Base-by-base conservation (phyloP, 495 filamentous ascomycete species). In the Penicillium longicatenatum region DNA sequence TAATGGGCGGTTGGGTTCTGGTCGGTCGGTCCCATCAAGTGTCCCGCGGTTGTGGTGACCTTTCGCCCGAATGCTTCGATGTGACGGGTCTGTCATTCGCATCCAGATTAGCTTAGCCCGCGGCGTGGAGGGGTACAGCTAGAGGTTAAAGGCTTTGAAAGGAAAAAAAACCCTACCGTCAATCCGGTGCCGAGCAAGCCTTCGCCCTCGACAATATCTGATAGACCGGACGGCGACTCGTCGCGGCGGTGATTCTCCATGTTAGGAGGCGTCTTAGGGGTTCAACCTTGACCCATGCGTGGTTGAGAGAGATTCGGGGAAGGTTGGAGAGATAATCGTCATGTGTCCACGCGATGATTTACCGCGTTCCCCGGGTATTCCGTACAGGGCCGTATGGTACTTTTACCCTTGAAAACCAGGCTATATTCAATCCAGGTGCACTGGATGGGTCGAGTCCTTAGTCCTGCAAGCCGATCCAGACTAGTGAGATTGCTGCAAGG, bases 31-130 rank as follows among this genome's bases (percentile, higher is more conserved):
- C 84, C 87, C 52, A 96, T 92, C 60, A 99, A 79, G 68, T 95
- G 92, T 68, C 86, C 89, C 41, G 94, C 95, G 17, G 94, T 98
- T 21, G 90, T 91, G 24, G 93, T 93, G 55, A 99, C 92, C 76
- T 96, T 99, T 64, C 92, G 85, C 51, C 91, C 85, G 74, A 99
- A 97, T 37, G 92, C 91, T 75, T 97, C 92, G 59, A 99, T 76
- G 61, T 93, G 89, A 66, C 91, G 86, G 44, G 91, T 84, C 93
- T 98, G 69, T 61, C 60, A 26, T 43, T 24, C 30, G 49, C 8
- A 52, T 55, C 14, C 22, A 33, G 35, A 19, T 42, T 20, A 58
- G 58, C 52, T 37, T 54, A 39, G 60, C 30, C 21, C 30, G 54
- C 45, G 37, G 19, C 26, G 16, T 54, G 24, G n/a, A 54, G 52